Evolutionary conservation across 2,329 filamentous ascomycete species (phyloP).

Genomic region (Karstenula rhodostoma): DNA sequence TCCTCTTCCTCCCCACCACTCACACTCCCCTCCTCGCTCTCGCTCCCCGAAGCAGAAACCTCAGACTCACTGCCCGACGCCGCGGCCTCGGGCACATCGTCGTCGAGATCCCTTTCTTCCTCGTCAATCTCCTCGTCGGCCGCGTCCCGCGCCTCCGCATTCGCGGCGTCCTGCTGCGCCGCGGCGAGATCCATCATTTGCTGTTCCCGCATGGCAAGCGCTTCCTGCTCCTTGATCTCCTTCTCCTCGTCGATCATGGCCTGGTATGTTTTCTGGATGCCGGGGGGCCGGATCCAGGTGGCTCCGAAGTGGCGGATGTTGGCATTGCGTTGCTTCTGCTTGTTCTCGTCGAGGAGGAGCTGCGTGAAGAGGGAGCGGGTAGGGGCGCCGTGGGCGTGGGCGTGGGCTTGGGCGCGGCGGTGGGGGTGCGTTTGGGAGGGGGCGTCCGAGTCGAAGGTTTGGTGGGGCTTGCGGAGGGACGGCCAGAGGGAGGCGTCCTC

Average conservation of each 20-base stretch:
- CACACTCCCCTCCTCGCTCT: slow-evolving; percentile 46
- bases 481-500: slow-evolving; percentile 22
- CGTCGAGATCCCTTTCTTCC: slow-evolving; percentile 51
- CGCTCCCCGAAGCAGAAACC: slow-evolving; percentile 54
- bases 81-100: slow-evolving; percentile 50
- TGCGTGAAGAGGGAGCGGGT: slow-evolving; percentile 71
- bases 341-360: slow-evolving; percentile 78
- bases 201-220: slow-evolving; percentile 74
- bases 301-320: slow-evolving; percentile 89
- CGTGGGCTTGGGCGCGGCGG: slow-evolving; percentile 15
- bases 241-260: slow-evolving; percentile 88
- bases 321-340: slow-evolving; percentile 76
- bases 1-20: slow-evolving; percentile 19
- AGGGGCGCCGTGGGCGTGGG: slow-evolving; percentile 38
- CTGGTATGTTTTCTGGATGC: slow-evolving; percentile 86
- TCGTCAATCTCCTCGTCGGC: slow-evolving; percentile 52
- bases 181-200: slow-evolving; percentile 75
- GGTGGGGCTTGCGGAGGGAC: slow-evolving; percentile 14
- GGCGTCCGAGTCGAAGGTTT: slow-evolving; percentile 8
- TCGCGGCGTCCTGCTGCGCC: slow-evolving; percentile 58
- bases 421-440: slow-evolving; percentile 6
- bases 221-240: slow-evolving; percentile 86
- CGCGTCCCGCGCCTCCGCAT: slow-evolving; percentile 51
- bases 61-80: slow-evolving; percentile 41
- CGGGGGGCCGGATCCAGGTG: slow-evolving; percentile 89